A percentile compares a stretch with the other conserved stretches of the same genome.
Evolutionary conservation across 352 stramenopile species (phyloP).

Genomic region (Globisporangium lucens): DNA sequence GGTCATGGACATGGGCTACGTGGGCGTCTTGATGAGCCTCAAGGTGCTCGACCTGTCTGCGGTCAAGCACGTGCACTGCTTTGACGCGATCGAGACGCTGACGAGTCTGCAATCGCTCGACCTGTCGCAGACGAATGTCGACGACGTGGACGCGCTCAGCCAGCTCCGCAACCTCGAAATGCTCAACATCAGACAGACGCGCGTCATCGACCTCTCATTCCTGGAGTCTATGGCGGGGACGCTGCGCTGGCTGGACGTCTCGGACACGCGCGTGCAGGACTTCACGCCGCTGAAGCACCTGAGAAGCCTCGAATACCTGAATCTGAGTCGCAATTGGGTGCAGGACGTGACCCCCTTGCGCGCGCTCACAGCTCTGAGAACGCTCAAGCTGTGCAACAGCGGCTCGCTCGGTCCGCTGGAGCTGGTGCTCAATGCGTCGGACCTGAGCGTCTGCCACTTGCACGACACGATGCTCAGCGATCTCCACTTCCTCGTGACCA

Average conservation of each 20-base stretch:
- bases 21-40: conserved; percentile 27
- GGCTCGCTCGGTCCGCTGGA: conserved; percentile 30
- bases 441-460: conserved; percentile 34
- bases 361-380: conserved; percentile 26
- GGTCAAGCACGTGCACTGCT: conserved; percentile 15
- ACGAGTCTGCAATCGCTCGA: conserved; percentile 24
- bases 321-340: conserved; percentile 52
- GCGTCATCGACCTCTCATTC: conserved; percentile 27
- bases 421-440: conserved; percentile 22
- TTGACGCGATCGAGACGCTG: conserved; percentile 14
- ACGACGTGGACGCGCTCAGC: conserved; percentile 16
- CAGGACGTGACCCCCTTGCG: conserved; percentile 26
- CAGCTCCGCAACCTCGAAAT: conserved; percentile 15
- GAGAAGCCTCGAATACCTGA: conserved; percentile 28
- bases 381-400: conserved; percentile 35
- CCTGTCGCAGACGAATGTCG: conserved; percentile 31
- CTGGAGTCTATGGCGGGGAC: conserved; percentile 22
- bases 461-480: conserved; percentile 42
- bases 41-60: conserved; percentile 23
- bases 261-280: conserved; percentile 37
- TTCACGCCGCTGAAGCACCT: conserved; percentile 27
- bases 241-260: conserved; percentile 38
- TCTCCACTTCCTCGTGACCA: conserved; percentile 26
- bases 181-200: conserved; percentile 28
- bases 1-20: conserved; percentile 34